Base-by-base conservation (phyloP, 164 flowering plant genomes). In the Chloranthus sessilifolius region DNA sequence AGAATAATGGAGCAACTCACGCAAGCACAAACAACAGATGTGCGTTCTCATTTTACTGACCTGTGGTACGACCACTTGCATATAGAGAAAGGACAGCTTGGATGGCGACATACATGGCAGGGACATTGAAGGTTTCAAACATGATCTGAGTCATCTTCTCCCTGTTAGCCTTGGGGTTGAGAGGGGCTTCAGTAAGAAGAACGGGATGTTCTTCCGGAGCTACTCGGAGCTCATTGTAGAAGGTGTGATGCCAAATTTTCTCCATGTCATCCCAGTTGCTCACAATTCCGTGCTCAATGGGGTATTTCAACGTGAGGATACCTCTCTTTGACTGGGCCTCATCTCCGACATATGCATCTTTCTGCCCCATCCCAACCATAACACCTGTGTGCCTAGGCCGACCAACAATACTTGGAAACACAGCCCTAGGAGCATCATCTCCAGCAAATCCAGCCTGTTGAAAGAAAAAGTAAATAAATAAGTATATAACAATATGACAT, bases 221-320 rank as follows among this genome's bases (percentile, higher is more conserved):
- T 28, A 82, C 88, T 52, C 83, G 82, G 9, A 80, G 75, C 29
- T 79, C 83, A 58, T 78, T 78, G 59, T 73, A 75, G 61, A 79
- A 76, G 19, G 83, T 78, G 43, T 81, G 88, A 73, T 81, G 88
- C 84, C 84, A 76, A 29, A 78, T 81, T 65, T 81, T 81, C 66
- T 81, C 88, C 88, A 78, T 82, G 62, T 83, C 90, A 69, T 83
- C 90, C 90, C 90, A 83, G 48, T 83, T 83, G 69, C 71, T 83
- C 37, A 83, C 90, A 58, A 80, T 83, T 52, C 90, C 90, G 67
- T 82, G 90, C 68, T 83, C 90, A 65, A 83, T 83, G 1, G 90
- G 86, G 63, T 83, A 83, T 49, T 82, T 82, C 59, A 80, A 45
- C 27, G 83, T 75, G 23, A 79, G 52, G 41, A 81, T 81, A 74